Conservation (phyloP, 2,329 filamentous ascomycete species). For the Didymella exigua region DNA sequence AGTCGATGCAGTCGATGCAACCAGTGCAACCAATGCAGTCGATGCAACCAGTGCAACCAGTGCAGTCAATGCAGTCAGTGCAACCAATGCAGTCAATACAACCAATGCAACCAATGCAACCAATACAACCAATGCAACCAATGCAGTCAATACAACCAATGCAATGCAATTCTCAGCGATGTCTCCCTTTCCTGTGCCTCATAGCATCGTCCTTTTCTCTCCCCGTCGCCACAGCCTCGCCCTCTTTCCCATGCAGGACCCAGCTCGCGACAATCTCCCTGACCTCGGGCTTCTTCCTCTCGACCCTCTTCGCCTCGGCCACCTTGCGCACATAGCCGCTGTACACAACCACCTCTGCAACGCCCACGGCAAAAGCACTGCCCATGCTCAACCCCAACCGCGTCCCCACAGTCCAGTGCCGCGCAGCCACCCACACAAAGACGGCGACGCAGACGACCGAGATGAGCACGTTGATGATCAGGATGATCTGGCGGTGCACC, state of each 20-base stretch:
- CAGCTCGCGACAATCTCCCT: constrained; percentile 75
- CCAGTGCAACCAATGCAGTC: too few relatives aligned
- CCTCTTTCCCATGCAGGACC: constrained; percentile 55
- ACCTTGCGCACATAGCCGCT: constrained; percentile 75
- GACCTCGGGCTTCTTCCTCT: constrained; percentile 65
- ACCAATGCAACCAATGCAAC: too few relatives aligned
- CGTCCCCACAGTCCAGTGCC: constrained; percentile 75
- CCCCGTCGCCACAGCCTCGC: constrained; percentile 35
- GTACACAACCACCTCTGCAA: constrained; percentile 80
- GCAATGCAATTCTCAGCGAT: constrained; percentile 42
- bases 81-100: too few relatives aligned
- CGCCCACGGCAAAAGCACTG: constrained; percentile 70
- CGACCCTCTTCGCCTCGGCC: constrained; percentile 68
- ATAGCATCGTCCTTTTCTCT: constrained; percentile 41
- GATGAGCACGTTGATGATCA: constrained; percentile 89
- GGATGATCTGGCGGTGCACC: constrained; percentile 77
- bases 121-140: too few relatives aligned
- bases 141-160: too few relatives aligned
- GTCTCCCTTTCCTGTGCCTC: constrained; percentile 53
- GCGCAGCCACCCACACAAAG: constrained; percentile 77
- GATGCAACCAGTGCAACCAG: too few relatives aligned
- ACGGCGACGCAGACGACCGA: constrained; percentile 80
- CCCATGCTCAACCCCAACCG: constrained; percentile 73
- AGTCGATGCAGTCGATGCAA: too few relatives aligned
- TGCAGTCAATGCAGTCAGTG: too few relatives aligned